phyloP scores from a whole-genome alignment of 2,329 filamentous ascomycete species.

The Coniochaeta pulveracea region DNA sequence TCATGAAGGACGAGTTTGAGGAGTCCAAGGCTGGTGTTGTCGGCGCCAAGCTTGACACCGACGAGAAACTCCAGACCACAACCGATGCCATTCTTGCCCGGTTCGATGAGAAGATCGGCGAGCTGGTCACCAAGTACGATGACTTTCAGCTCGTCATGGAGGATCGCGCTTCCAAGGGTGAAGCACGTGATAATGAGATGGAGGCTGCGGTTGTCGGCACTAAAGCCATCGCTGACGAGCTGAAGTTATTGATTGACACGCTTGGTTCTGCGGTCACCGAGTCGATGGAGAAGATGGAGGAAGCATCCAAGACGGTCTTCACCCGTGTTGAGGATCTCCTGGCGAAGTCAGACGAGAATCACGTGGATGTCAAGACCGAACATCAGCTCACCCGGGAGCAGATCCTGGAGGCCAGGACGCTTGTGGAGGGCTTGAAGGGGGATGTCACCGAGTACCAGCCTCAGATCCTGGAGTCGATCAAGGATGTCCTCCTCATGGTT shows the following conservation, averaged over 20 bases:
- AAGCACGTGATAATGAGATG: slow-evolving; percentile 61
- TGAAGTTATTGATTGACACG: slow-evolving; percentile 76
- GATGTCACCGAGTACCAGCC: slow-evolving; percentile 78
- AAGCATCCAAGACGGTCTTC: slow-evolving; percentile 81
- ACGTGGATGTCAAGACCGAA: slow-evolving; percentile 63
- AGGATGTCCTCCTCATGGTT: slow-evolving; percentile 74
- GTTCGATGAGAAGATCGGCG: slow-evolving; percentile 56
- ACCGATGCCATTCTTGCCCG: slow-evolving; percentile 42
- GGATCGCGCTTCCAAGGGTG: slow-evolving; percentile 60
- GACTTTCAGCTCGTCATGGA: slow-evolving; percentile 68
- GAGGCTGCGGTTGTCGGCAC: slow-evolving; percentile 64
- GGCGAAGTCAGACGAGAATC: slow-evolving; percentile 62
- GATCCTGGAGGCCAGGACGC: slow-evolving; percentile 60
- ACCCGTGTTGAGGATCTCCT: slow-evolving; percentile 71
- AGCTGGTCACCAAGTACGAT: slow-evolving; percentile 79
- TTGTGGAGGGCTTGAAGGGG: slow-evolving; percentile 65
- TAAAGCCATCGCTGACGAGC: slow-evolving; percentile 74
- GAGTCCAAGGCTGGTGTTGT: slow-evolving; percentile 71
- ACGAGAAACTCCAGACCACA: slow-evolving; percentile 60
- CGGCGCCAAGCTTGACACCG: slow-evolving; percentile 69
- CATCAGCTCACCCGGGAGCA: slow-evolving; percentile 77
- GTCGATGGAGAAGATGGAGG: slow-evolving; percentile 74
- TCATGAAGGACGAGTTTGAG: slow-evolving; percentile 79
- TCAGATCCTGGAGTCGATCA: slow-evolving; percentile 75
- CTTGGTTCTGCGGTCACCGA: slow-evolving; percentile 73